Evolutionary conservation across 768 basidiomycete species (phyloP).

Genomic region (Lyophyllum decastes): DNA sequence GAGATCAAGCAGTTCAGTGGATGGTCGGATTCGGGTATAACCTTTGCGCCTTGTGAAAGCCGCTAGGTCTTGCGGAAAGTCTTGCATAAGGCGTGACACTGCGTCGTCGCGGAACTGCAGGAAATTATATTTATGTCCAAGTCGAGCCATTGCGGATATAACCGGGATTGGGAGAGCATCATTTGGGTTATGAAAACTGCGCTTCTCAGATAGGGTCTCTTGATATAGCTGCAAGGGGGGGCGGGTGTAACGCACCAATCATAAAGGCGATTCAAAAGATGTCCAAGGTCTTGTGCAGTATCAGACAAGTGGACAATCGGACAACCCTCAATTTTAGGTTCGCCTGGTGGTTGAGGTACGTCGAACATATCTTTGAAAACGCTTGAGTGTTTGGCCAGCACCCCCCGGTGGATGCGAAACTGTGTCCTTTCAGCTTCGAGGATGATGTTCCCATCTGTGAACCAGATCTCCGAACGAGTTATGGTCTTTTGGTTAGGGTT

Average conservation of each 20-base stretch:
- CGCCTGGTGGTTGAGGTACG: not conserved
- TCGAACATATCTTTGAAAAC: conserved; percentile 16
- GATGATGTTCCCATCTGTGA: conserved; percentile 21
- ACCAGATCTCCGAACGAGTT: conserved; percentile 18
- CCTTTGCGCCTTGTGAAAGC: too few species aligned
- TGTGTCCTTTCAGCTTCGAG: conserved; percentile 16
- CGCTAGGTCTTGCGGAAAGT: conserved; percentile 14
- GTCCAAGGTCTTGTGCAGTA: conserved; percentile 9
- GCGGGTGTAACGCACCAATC: conserved; percentile 2
- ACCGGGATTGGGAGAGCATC: conserved; percentile 2
- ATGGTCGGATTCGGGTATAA: too few species aligned
- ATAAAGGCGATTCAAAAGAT: conserved; percentile 15
- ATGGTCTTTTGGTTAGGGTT: not conserved
- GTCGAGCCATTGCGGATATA: conserved; percentile 14
- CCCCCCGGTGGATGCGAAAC: conserved; percentile 22
- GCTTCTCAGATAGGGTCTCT: not conserved
- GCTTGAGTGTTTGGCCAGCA: conserved; percentile 17
- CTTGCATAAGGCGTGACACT: conserved; percentile 1
- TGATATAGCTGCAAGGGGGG: too few species aligned
- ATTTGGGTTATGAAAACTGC: not conserved
- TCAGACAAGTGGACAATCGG: conserved; percentile 17
- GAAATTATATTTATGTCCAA: conserved; percentile 20
- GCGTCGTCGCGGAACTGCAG: conserved; percentile 12
- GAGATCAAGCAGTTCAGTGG: too few species aligned
- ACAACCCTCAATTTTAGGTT: not conserved